A percentile compares a stretch with the other conserved stretches of the same genome.
These are phyloP conservation scores for Fusarium virguliforme DNA, from an alignment of 2,329 filamentous ascomycete genomes.

Conservation along the genomic window DNA sequence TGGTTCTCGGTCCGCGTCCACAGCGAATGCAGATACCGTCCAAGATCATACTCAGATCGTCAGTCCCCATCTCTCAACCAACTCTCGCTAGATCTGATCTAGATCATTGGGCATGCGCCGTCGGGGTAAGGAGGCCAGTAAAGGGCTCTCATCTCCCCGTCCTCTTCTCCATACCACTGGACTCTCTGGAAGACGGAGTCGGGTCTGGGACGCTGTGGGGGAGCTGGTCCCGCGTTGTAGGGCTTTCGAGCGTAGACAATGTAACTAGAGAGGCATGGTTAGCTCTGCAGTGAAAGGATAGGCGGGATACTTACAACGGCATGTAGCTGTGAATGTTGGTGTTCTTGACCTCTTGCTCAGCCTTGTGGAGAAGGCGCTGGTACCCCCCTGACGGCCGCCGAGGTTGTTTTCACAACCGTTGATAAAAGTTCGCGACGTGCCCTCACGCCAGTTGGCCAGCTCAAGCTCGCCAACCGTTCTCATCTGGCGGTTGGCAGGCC, in stretches of 20 bases:
- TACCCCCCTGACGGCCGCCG: slow-evolving; percentile 45
- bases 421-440: slow-evolving; percentile 44
- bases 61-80: background rate
- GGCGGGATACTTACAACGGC: slow-evolving; percentile 37
- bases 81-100: background rate
- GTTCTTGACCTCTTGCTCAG: slow-evolving; percentile 43
- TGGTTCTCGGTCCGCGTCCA: background rate
- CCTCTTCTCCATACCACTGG: background rate
- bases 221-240: background rate
- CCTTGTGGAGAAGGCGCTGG: slow-evolving; percentile 42
- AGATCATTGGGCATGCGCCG: background rate
- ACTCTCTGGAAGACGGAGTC: background rate
- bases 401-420: slow-evolving; percentile 47
- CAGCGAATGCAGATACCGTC: background rate
- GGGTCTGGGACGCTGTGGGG: background rate
- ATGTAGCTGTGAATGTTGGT: slow-evolving; percentile 48
- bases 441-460: slow-evolving; percentile 46
- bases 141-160: background rate
- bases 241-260: slow-evolving; percentile 37
- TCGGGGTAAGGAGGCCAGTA: background rate
- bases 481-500: slow-evolving; percentile 52
- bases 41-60: background rate
- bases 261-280: slow-evolving; percentile 16
- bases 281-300: background rate
- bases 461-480: slow-evolving; percentile 52